A percentile compares a stretch with the other conserved stretches of the same genome.
Conservation (phyloP, 768 basidiomycete genomes). For the Macrolepiota fuliginosa region DNA sequence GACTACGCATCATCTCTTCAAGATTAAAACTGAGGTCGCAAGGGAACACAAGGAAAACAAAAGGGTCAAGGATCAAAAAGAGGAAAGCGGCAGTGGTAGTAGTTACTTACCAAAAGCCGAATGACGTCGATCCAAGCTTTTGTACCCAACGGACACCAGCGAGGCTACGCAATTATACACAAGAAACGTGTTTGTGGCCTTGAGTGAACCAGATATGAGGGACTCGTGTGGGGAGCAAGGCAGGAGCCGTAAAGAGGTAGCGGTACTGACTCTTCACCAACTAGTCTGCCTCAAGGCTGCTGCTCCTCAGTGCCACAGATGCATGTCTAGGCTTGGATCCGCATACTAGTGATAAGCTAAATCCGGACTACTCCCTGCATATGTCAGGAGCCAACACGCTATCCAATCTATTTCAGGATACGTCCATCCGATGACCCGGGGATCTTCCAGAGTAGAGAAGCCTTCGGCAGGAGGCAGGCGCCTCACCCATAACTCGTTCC, state of each 20-base stretch:
- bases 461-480: neutral
- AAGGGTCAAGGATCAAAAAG: neutral
- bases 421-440: neutral
- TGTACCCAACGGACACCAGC: slow-evolving; percentile 1
- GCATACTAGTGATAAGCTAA: neutral
- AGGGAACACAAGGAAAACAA: neutral
- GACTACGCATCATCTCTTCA: neutral
- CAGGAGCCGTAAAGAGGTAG: neutral
- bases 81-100: neutral
- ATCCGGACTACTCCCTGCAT: neutral
- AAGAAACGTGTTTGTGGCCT: neutral
- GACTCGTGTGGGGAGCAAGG: neutral
- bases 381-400: neutral
- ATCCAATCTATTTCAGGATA: neutral
- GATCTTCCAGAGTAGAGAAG: neutral
- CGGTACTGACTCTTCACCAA: neutral
- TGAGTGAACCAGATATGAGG: neutral
- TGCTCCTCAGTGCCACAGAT: neutral
- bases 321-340: neutral
- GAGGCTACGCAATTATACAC: neutral
- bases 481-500: neutral
- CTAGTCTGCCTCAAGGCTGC: neutral
- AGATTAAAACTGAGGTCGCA: neutral
- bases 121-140: slow-evolving; percentile 3
- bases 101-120: neutral